Conservation (phyloP, 2,329 filamentous ascomycete genomes). For the Raffaelea deltoideospora region DNA sequence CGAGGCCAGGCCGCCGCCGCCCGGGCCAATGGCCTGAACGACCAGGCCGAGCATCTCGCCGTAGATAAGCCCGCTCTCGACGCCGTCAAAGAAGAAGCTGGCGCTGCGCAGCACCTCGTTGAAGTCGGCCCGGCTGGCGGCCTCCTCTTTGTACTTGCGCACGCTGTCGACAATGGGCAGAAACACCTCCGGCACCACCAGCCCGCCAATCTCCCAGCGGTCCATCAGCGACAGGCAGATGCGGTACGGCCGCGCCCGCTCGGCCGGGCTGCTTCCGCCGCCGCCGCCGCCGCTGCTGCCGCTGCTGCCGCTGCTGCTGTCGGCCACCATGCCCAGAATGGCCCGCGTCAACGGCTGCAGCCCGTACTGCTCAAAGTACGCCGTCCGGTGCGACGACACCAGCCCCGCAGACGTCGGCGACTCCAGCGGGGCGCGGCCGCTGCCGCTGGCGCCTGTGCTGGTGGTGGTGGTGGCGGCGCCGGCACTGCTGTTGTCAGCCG, state of each 20-base stretch:
- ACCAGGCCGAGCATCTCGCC: slow-evolving; percentile 61
- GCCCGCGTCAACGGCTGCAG: slow-evolving; percentile 59
- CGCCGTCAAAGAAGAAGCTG: slow-evolving; percentile 92
- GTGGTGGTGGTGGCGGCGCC: no score
- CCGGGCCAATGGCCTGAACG: slow-evolving; percentile 38
- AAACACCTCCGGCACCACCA: slow-evolving; percentile 80
- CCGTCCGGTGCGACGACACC: slow-evolving; percentile 44
- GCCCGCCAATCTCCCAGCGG: slow-evolving; percentile 87
- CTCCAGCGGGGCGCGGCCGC: no score
- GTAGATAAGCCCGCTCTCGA: slow-evolving; percentile 89
- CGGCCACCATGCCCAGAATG: slow-evolving; percentile 60
- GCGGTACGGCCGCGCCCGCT: slow-evolving; percentile 72
- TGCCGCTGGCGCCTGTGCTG: no score
- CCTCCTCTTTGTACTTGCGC: slow-evolving; percentile 52
- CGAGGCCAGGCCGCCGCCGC: no score
- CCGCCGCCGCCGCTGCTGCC: no score
- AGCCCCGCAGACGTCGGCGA: slow-evolving; percentile 22
- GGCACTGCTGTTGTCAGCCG: slow-evolving; percentile 11
- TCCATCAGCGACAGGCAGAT: slow-evolving; percentile 96
- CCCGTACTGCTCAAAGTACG: slow-evolving; percentile 74
- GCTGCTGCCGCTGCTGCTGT: slow-evolving; percentile 14
- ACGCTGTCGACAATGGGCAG: slow-evolving; percentile 72
- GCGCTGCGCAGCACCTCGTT: slow-evolving; percentile 83
- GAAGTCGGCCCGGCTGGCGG: slow-evolving; percentile 54
- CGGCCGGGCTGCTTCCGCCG: slow-evolving; percentile 45